phyloP scores from a whole-genome alignment of 2,329 filamentous ascomycete genomes.

The Ophiosphaerella korrae region DNA sequence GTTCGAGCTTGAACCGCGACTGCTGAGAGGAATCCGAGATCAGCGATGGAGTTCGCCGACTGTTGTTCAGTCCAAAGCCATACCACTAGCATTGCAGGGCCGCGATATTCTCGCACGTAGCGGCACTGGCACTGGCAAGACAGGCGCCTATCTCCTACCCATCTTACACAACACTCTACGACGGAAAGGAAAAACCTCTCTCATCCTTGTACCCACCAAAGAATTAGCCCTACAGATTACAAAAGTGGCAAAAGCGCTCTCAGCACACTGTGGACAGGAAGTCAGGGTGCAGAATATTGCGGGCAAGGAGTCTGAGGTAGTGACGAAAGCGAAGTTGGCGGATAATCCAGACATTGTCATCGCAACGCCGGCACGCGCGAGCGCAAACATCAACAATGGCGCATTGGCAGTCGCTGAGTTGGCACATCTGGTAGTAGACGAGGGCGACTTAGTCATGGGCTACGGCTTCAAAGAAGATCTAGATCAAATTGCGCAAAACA shows the following conservation, averaged over 20 bases:
- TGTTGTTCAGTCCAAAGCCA: slow-evolving; percentile 83
- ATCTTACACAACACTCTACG: slow-evolving; percentile 84
- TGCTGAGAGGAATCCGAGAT: slow-evolving; percentile 83
- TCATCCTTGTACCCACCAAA: slow-evolving; percentile 91
- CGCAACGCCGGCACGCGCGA: slow-evolving; percentile 84
- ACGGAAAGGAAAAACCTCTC: slow-evolving; percentile 74
- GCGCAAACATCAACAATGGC: slow-evolving; percentile 74
- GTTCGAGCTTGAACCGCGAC: slow-evolving; percentile 79
- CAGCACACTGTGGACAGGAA: slow-evolving; percentile 83
- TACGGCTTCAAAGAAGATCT: slow-evolving; percentile 95
- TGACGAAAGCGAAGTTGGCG: slow-evolving; percentile 83
- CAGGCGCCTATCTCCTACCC: slow-evolving; percentile 90
- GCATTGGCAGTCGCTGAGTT: slow-evolving; percentile 73
- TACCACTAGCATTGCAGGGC: slow-evolving; percentile 84
- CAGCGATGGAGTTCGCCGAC: slow-evolving; percentile 87
- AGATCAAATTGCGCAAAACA: slow-evolving; percentile 73
- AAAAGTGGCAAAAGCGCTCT: slow-evolving; percentile 76
- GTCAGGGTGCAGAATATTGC: slow-evolving; percentile 84
- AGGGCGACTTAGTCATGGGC: slow-evolving; percentile 89
- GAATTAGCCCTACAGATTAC: slow-evolving; percentile 92
- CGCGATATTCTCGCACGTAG: slow-evolving; percentile 90
- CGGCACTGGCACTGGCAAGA: slow-evolving; percentile 96
- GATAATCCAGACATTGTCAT: slow-evolving; percentile 88
- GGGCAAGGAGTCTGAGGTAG: slow-evolving; percentile 85
- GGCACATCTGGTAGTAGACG: slow-evolving; percentile 83